Evolutionary conservation across 164 flowering plant species (phyloP).

Genomic region (Buxus sempervirens): DNA sequence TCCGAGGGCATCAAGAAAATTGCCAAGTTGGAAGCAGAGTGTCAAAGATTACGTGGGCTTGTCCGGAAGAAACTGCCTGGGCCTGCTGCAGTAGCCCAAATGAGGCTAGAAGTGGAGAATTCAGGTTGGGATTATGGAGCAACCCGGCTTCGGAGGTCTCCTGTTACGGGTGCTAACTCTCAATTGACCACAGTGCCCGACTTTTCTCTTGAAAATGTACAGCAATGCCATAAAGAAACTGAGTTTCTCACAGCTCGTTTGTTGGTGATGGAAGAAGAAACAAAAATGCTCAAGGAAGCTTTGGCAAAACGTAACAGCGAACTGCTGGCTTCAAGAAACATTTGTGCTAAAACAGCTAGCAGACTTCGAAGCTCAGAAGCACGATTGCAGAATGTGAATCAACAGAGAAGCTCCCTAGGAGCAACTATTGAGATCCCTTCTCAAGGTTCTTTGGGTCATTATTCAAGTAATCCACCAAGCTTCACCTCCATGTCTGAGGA

Average conservation of each 20-base stretch:
- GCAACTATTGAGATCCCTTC: slow-evolving; percentile 26
- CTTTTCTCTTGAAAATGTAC: slow-evolving; percentile 53
- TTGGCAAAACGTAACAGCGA: slow-evolving; percentile 87
- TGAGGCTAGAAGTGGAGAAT: slow-evolving; percentile 91
- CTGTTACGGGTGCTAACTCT: slow-evolving; percentile 50
- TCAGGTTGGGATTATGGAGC: slow-evolving; percentile 83
- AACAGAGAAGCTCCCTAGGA: slow-evolving; percentile 38
- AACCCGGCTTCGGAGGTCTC: slow-evolving; percentile 56
- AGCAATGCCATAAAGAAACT: slow-evolving; percentile 69
- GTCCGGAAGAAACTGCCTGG: slow-evolving; percentile 97
- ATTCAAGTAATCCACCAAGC: slow-evolving; percentile 73
- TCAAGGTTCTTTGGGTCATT: slow-evolving; percentile 45
- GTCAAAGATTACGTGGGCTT: slow-evolving; percentile 93
- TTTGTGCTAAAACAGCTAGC: slow-evolving; percentile 74
- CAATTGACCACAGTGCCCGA: slow-evolving; percentile 48
- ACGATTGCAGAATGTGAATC: slow-evolving; percentile 39
- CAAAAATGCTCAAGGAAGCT: slow-evolving; percentile 95
- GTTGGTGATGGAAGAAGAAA: slow-evolving; percentile 91
- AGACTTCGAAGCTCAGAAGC: slow-evolving; percentile 78
- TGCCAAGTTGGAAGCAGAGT: slow-evolving; percentile 91
- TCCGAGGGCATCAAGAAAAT: slow-evolving; percentile 88
- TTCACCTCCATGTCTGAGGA: slow-evolving; percentile 86
- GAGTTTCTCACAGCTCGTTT: slow-evolving; percentile 79
- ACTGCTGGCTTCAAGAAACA: slow-evolving; percentile 75
- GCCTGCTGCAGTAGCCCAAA: slow-evolving; percentile 98